Evolutionary conservation across 176 grass and related monocot genomes (phyloP).

Genomic region (Carex kokanica): DNA sequence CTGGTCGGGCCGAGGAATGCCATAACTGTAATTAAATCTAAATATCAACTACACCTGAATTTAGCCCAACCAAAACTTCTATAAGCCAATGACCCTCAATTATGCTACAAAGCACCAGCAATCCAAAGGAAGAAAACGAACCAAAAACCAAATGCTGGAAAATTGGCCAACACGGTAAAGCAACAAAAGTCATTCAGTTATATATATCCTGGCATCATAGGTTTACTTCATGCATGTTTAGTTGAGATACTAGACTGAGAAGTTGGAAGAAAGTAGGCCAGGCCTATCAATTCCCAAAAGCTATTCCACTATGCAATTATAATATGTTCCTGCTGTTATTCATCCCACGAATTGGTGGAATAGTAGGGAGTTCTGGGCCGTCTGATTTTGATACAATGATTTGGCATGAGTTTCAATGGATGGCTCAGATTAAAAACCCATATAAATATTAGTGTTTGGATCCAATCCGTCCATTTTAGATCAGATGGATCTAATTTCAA

Average conservation of each 20-base stretch:
- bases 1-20: constrained; percentile 15
- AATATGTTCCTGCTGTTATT: not conserved
- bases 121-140: not conserved
- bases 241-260: constrained; percentile 40
- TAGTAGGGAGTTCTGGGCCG: not conserved
- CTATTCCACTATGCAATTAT: not conserved
- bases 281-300: not conserved
- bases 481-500: not conserved
- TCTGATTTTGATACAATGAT: not conserved
- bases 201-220: not conserved
- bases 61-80: not conserved
- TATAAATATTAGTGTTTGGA: not conserved
- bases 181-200: not conserved
- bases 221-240: not conserved
- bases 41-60: not conserved
- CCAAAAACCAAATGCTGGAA: not conserved
- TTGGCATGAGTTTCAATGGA: not conserved
- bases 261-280: constrained; percentile 3
- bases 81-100: not conserved
- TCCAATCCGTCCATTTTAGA: not conserved
- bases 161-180: not conserved
- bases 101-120: not conserved
- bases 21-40: constrained; percentile 17
- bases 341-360: not conserved
- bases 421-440: not conserved